A percentile compares a stretch with the other conserved stretches of the same genome.
Conservation (phyloP, 2,329 filamentous ascomycete genomes). For the Colletotrichum sp. region DNA sequence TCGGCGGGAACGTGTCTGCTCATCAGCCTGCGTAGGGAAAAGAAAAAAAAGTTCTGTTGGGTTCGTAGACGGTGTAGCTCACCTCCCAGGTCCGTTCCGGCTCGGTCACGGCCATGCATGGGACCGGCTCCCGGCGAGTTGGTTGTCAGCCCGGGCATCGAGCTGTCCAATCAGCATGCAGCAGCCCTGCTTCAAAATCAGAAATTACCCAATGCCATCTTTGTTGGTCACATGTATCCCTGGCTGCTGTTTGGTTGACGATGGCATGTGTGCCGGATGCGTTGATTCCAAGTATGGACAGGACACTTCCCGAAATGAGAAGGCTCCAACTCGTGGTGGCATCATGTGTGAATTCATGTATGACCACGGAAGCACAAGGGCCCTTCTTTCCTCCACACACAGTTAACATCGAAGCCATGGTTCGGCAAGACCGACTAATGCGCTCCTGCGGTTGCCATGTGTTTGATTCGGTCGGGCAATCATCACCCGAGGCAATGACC, state of each 20-base stretch:
- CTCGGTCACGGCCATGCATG: background rate
- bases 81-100: background rate
- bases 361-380: no score
- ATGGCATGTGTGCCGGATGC: background rate
- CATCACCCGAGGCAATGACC: background rate
- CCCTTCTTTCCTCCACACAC: no score
- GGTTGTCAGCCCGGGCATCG: background rate
- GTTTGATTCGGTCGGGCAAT: background rate
- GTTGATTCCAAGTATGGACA: background rate
- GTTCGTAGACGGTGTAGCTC: background rate
- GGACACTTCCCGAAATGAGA: background rate
- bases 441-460: background rate
- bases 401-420: background rate
- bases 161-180: background rate
- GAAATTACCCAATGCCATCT: background rate
- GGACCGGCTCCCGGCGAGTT: background rate
- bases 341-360: no score
- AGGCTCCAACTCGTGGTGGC: background rate
- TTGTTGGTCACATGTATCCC: background rate
- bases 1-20: background rate
- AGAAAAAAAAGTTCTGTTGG: no score
- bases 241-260: background rate
- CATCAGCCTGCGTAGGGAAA: background rate
- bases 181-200: background rate
- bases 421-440: background rate